Evolutionary conservation across 1,139 yeast species (phyloP).

Genomic region (Debaryomyces fabryi): DNA sequence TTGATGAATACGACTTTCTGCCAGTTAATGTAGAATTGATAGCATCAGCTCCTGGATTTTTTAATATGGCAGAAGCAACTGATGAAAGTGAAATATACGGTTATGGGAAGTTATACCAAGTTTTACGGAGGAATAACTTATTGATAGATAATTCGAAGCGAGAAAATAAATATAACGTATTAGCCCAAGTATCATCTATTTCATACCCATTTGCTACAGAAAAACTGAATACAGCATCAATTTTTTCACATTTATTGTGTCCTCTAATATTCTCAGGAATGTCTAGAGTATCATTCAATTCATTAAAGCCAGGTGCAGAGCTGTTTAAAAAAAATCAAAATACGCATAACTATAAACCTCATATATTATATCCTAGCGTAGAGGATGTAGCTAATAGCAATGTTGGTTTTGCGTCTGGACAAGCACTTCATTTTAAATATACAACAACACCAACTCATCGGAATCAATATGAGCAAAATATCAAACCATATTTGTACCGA

Average conservation of each 20-base stretch:
- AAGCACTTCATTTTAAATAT: slow-evolving; percentile 56
- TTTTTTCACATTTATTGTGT: slow-evolving; percentile 58
- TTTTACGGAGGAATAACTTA: slow-evolving; percentile 37
- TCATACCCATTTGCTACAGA: slow-evolving; percentile 53
- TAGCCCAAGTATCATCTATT: slow-evolving; percentile 63
- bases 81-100: slow-evolving; percentile 43
- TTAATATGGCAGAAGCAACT: slow-evolving; percentile 17
- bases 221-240: slow-evolving; percentile 37
- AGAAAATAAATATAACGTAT: slow-evolving; percentile 30
- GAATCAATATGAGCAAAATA: slow-evolving; percentile 35
- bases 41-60: slow-evolving; percentile 57
- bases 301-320: slow-evolving; percentile 33
- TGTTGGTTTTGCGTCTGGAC: slow-evolving; percentile 53
- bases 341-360: slow-evolving; percentile 41
- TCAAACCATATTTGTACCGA: slow-evolving; percentile 35
- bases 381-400: slow-evolving; percentile 48
- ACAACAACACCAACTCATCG: slow-evolving; percentile 23
- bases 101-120: slow-evolving; percentile 50
- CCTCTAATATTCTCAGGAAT: slow-evolving; percentile 38
- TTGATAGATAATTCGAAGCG: slow-evolving; percentile 23
- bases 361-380: slow-evolving; percentile 57
- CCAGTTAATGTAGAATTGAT: slow-evolving; percentile 54
- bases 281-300: slow-evolving; percentile 14
- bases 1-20: slow-evolving; percentile 46
- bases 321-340: slow-evolving; percentile 29